Base-by-base conservation (phyloP, 805 yeast species). In the Candida coquimbonensis region DNA sequence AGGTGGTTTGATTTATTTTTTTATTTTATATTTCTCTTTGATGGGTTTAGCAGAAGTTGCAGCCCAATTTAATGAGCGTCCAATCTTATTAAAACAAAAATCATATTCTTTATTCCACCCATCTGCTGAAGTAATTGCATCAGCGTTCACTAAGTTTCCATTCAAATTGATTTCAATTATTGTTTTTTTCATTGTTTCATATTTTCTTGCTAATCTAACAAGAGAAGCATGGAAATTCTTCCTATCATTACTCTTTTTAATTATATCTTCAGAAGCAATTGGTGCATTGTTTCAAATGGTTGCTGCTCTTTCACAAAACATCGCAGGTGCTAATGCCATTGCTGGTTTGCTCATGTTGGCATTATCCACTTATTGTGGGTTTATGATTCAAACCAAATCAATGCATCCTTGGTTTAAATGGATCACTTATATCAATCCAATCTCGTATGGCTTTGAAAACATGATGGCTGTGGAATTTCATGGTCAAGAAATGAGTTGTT, bases 401-500 rank as follows among this genome's bases (percentile, higher is more conserved):
- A 77, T 81, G 82, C 80, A 77, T 52, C 80, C 78, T 39, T 84
- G 91, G 90, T 80, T 81, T 53, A 73, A 78, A 48, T 82, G 87
- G 85, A 67, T 81, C 40, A 71, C 75, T 31, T 80, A 75, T 51
- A 52, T 79, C 24, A 73, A 81, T 52, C 86, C 87, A 1, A 60
- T 80, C 33, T 67, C 71, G 49, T 81, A 72, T 53, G 75, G 74
- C 0, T 79, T 77, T 61, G 93, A 86, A 60, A 64, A 82, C 1
- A 64, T 86, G 55, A 67, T 86, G 70, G 70, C 74, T 11, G 78
- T 76, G 53, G 91, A 86, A 61, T 81, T 85, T 60, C 77, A 74
- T 56, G 73, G 74, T 39, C 66, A 78, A 39, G 63, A 70, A 12
- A 77, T 80, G 66, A 62, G 62, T 42, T 85, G 95, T 66, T 60